These are phyloP conservation scores for Gillenia trifoliata DNA, from an alignment of 306 rosid genomes.

Conservation along the genomic window DNA sequence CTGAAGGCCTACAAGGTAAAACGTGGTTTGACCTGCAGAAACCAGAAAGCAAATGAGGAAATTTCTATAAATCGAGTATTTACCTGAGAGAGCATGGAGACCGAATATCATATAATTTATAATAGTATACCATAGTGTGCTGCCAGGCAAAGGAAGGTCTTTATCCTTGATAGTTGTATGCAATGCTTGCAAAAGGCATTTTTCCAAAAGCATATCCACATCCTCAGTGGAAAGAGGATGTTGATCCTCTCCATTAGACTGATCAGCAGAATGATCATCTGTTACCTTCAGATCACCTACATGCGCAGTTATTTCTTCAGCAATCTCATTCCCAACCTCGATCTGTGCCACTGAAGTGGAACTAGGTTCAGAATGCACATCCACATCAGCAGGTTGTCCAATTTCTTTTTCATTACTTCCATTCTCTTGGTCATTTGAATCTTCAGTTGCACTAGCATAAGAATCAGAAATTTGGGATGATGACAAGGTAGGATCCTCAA, in stretches of 20 bases:
- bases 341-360: slow-evolving; percentile 8
- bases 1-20: slow-evolving; percentile 81
- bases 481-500: slow-evolving; percentile 68
- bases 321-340: slow-evolving; percentile 22
- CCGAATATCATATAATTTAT: neutral
- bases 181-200: slow-evolving; percentile 88
- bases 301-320: slow-evolving; percentile 37
- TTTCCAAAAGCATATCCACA: slow-evolving; percentile 72
- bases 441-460: slow-evolving; percentile 27
- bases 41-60: slow-evolving; percentile 9
- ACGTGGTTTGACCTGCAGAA: slow-evolving; percentile 77
- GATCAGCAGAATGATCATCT: slow-evolving; percentile 40
- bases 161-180: slow-evolving; percentile 82
- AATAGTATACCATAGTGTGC: slow-evolving; percentile 88
- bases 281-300: slow-evolving; percentile 54
- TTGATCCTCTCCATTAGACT: slow-evolving; percentile 37
- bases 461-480: slow-evolving; percentile 38
- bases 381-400: slow-evolving; percentile 33
- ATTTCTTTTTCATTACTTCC: slow-evolving; percentile 22
- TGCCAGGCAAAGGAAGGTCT: slow-evolving; percentile 93
- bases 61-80: slow-evolving; percentile 2
- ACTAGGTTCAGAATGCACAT: slow-evolving; percentile 29
- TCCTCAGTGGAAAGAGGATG: slow-evolving; percentile 60
- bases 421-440: slow-evolving; percentile 34
- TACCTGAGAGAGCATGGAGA: neutral